Conservation (phyloP, 208 protist genomes). For the Trypanosoma conorhini region DNA sequence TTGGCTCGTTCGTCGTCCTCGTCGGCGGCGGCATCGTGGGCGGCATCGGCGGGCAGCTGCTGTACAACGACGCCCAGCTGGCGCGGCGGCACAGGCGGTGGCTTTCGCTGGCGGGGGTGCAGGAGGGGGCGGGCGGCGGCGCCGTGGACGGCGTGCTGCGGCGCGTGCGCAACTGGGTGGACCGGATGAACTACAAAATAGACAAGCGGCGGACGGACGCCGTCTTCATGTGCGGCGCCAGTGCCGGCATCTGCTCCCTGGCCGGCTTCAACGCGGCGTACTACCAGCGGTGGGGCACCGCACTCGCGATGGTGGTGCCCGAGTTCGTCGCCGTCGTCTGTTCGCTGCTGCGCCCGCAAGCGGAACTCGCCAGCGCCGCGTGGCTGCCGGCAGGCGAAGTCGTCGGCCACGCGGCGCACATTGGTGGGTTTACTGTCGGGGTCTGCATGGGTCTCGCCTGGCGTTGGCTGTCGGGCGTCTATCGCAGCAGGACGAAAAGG, state of each 20-base stretch:
- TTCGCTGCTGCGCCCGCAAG: slow-evolving; percentile 7
- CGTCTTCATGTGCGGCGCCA: slow-evolving; percentile 65
- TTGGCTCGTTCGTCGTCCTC: slow-evolving; percentile 52
- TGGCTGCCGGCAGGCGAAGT: slow-evolving; percentile 41
- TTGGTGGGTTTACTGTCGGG: slow-evolving; percentile 60
- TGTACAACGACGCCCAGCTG: slow-evolving; percentile 53
- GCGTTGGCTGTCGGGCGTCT: slow-evolving; percentile 16
- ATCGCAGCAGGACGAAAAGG: neutral
- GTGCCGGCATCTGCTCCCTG: slow-evolving; percentile 52
- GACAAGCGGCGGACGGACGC: slow-evolving; percentile 36
- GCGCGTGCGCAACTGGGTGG: slow-evolving; percentile 21
- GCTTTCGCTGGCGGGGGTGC: neutral
- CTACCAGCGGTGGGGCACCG: slow-evolving; percentile 37
- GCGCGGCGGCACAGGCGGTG: slow-evolving; percentile 2
- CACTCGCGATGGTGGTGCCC: slow-evolving; percentile 35
- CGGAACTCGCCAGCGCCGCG: neutral
- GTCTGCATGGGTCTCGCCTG: slow-evolving; percentile 39
- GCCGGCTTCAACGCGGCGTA: slow-evolving; percentile 58
- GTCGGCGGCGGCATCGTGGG: slow-evolving; percentile 45
- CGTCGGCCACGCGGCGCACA: slow-evolving; percentile 63
- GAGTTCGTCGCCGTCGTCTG: slow-evolving; percentile 32
- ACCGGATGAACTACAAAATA: slow-evolving; percentile 22
- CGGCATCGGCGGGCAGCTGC: slow-evolving; percentile 58
- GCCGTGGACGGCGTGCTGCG: neutral
- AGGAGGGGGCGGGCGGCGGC: neutral